Base-by-base conservation (phyloP, 164 flowering plant species). In the Liquidambar formosana region DNA sequence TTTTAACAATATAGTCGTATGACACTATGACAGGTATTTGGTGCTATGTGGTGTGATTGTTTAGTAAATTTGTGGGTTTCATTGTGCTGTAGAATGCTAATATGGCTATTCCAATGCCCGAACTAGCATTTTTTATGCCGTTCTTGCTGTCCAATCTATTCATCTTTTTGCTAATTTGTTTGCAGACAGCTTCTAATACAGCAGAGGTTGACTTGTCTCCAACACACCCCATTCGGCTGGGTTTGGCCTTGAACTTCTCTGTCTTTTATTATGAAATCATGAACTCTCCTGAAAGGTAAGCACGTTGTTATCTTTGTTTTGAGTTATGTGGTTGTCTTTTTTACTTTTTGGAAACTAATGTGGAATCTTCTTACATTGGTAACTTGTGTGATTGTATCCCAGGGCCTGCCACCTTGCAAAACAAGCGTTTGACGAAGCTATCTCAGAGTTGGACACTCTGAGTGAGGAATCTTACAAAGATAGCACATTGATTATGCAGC, bases 201-300 rank as follows among this genome's bases (percentile, higher is more conserved):
- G 81, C 81, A 23, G 77, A 72, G 27, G 45, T 75, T 26, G 79
- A 80, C 0, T 70, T 80, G 38, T 33, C 83, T 52, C 73, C 81
- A 14, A 77, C 83, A 15, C 83, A 80, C 65, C 83, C 83, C 19
- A 75, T 77, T 65, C 68, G 81, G 25, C 68, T 77, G 65, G 83
- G 83, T 45, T 71, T 80, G 81, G 83, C 81, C 15, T 67, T 80
- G 77, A 80, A 80, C 71, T 80, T 70, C 75, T 77, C 83, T 22
- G 83, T 80, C 54, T 80, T 80, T 38, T 77, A 77, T 43, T 80
- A 80, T 73, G 83, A 80, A 25, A 80, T 80, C 52, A 57, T 80
- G 83, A 77, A 77, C 58, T 75, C 79, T 43, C 81, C 83, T 59
- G 81, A 80, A 57, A 80, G 81, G 81, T 77, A 64, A 46, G 8